phyloP scores from a whole-genome alignment of 163 green algal genomes.

The Volvox carteri region DNA sequence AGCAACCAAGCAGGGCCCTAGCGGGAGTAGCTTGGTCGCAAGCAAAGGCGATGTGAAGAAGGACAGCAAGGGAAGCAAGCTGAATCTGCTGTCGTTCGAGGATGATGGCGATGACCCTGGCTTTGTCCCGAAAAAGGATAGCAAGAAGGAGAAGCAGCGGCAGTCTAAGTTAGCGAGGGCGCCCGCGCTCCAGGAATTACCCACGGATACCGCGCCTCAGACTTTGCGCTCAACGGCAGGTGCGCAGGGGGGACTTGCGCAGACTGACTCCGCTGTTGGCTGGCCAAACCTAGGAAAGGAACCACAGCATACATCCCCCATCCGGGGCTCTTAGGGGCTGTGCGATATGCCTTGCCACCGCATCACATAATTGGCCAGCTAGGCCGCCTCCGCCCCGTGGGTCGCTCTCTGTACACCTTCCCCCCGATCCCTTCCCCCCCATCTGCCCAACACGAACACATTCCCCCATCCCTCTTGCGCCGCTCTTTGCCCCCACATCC shows the following conservation, averaged over 20 bases:
- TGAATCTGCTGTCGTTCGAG: slow-evolving; percentile 76
- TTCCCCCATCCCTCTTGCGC: too few species aligned
- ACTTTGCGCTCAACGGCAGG: slow-evolving; percentile 38
- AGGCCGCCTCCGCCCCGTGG: too few species aligned
- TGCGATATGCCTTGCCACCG: too few species aligned
- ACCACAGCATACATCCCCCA: too few species aligned
- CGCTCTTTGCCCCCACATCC: too few species aligned
- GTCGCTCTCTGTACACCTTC: too few species aligned
- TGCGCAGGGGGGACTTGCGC: neutral
- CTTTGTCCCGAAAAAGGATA: slow-evolving; percentile 42
- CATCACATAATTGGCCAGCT: too few species aligned
- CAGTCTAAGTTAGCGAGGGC: slow-evolving; percentile 53
- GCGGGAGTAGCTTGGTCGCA: neutral
- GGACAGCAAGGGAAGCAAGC: slow-evolving; percentile 55
- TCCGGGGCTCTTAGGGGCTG: too few species aligned
- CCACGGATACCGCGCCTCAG: slow-evolving; percentile 1
- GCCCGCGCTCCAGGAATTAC: slow-evolving; percentile 7
- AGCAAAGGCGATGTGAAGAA: slow-evolving; percentile 24
- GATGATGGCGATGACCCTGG: slow-evolving; percentile 66
- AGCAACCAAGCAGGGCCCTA: neutral
- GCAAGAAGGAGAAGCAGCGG: slow-evolving; percentile 52
- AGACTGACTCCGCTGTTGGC: too few species aligned
- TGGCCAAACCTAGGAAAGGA: too few species aligned
- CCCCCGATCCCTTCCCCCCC: too few species aligned
- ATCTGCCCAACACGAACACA: too few species aligned